Evolutionary conservation across 2,329 filamentous ascomycete genomes (phyloP), one percentile per base, ranked within the genome.

Genomic region (Microsporum canis): DNA sequence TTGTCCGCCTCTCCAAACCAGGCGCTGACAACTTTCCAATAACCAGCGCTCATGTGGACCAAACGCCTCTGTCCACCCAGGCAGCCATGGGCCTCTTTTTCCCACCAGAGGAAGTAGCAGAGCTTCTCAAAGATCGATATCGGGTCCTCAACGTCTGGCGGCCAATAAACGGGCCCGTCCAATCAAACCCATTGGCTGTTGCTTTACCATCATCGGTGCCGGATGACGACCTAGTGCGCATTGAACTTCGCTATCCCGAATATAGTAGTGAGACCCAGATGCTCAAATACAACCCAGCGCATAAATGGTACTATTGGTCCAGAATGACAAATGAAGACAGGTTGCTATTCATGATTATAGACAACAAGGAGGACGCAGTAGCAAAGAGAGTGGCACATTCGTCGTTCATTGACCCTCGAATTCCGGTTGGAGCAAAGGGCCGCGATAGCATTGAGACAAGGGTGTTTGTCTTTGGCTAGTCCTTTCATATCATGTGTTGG

Each of bases 401-500:
- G 7, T 90, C 90, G 0, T 96, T 96, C 73, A 77, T 80, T 43
- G 88, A 96, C 71, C 86, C 88, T 1, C 78, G 86, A 63, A 89
- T 88, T 0, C 82, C 84, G 2, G 75, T 79, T 17, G 87, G 86
- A 53, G 89, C 88, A 3, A 84, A 85, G 65, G 82, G 82, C 0
- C 81, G 91, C 65, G 88, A 95, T 78, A 95, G 90, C 71, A 95
- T 96, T 71, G 91, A 96, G 74, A 88, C 96, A 14, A 81, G 91
- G 67, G 85, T 88, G 39, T 78, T 96, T 72, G 88, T 96, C 0
- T 95, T 96, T 79, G 88, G 87, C 17, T 77, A 66, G 67, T 12
- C 23, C 10, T 41, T 27, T 14, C 49, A 33, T 17, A 23, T 4
- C 7, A 23, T 27, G 45, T 17, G 45, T 10, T 10, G 23, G 14